Evolutionary conservation across 345 rosid species (phyloP).

Genomic region (Acer negundo): DNA sequence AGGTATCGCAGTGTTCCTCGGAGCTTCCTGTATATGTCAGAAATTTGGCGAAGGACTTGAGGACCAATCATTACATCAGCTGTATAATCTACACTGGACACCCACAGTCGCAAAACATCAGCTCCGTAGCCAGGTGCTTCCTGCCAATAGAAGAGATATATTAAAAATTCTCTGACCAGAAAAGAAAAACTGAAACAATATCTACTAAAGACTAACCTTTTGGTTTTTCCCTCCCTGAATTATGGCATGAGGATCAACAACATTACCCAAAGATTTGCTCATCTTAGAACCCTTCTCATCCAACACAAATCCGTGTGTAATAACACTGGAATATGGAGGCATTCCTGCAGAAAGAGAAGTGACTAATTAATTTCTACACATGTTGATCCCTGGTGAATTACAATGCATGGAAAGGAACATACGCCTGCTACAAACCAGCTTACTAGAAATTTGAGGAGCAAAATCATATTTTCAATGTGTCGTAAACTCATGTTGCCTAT

Average conservation of each 20-base stretch:
- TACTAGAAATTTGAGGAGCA: slow-evolving; percentile 6
- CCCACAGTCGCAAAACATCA: slow-evolving; percentile 96
- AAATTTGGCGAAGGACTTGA: slow-evolving; percentile 82
- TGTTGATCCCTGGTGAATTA: background rate
- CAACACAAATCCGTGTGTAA: slow-evolving; percentile 96
- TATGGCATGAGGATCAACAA: slow-evolving; percentile 77
- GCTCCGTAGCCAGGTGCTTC: slow-evolving; percentile 94
- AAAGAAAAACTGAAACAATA: background rate
- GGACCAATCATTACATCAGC: slow-evolving; percentile 87
- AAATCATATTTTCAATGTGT: slow-evolving; percentile 7
- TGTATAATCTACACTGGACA: slow-evolving; percentile 93
- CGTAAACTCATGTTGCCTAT: background rate
- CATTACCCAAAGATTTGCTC: slow-evolving; percentile 97
- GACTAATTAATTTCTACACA: slow-evolving; percentile 11
- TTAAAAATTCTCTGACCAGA: slow-evolving; percentile 15
- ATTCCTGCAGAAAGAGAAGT: slow-evolving; percentile 53
- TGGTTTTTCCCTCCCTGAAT: slow-evolving; percentile 87
- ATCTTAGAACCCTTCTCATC: slow-evolving; percentile 97
- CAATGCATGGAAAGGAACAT: slow-evolving; percentile 11
- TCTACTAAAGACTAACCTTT: slow-evolving; percentile 49
- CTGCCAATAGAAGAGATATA: slow-evolving; percentile 47
- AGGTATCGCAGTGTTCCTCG: slow-evolving; percentile 93
- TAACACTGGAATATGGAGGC: slow-evolving; percentile 80
- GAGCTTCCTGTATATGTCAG: slow-evolving; percentile 90
- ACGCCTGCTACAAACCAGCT: background rate